These are phyloP conservation scores for Trichothecium roseum DNA, from an alignment of 2,329 filamentous ascomycete genomes.

Conservation along the genomic window DNA sequence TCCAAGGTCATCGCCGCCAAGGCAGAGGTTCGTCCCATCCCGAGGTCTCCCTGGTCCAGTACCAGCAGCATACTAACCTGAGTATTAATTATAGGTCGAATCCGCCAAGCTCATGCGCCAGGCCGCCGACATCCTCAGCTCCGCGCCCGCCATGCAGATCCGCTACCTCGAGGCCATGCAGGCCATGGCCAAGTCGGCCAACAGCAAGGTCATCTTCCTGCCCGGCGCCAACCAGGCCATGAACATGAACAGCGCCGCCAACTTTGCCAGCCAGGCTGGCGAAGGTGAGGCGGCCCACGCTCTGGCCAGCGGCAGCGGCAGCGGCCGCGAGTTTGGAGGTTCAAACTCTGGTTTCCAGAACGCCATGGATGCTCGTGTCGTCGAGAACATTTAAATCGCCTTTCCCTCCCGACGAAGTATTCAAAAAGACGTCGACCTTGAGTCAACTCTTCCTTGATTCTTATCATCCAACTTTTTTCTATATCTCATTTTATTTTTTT, in stretches of 20 bases:
- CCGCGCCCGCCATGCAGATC: slow-evolving; percentile 95
- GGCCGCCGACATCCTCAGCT: slow-evolving; percentile 86
- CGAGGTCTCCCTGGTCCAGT: background rate
- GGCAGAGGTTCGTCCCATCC: slow-evolving; percentile 50
- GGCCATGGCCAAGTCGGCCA: slow-evolving; percentile 90
- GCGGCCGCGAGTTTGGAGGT: slow-evolving; percentile 41
- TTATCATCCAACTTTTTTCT: no score
- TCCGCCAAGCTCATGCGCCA: slow-evolving; percentile 87
- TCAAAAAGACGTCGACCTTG: no score
- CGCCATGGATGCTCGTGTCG: slow-evolving; percentile 69
- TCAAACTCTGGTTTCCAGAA: slow-evolving; percentile 58
- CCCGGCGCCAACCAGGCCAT: slow-evolving; percentile 52
- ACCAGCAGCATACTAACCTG: no score
- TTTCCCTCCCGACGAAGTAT: no score
- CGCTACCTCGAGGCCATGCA: slow-evolving; percentile 98
- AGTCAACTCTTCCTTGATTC: no score
- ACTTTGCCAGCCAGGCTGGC: slow-evolving; percentile 24
- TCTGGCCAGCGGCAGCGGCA: slow-evolving; percentile 8
- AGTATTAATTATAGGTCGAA: slow-evolving; percentile 53
- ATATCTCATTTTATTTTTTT: no score
- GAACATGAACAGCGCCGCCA: slow-evolving; percentile 22
- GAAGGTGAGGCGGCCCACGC: slow-evolving; percentile 34
- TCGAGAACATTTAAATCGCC: slow-evolving; percentile 68
- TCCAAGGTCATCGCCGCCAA: slow-evolving; percentile 96
- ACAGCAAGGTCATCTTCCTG: slow-evolving; percentile 80